Evolutionary conservation across 1,284 basidiomycete genomes (phyloP).

Genomic region (Puccinia novopanici): DNA sequence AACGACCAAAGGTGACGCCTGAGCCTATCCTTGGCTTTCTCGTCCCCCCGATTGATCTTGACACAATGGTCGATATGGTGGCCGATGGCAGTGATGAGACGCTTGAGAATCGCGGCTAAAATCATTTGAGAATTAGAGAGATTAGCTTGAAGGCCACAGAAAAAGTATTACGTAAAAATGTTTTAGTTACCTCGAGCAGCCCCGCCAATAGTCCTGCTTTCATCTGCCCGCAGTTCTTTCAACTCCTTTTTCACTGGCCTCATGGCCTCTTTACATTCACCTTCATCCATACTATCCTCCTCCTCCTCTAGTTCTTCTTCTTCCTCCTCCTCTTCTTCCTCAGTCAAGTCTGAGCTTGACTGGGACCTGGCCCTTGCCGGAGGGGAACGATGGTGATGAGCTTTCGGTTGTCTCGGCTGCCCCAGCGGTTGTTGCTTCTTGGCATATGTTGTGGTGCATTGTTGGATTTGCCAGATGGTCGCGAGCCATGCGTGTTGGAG

Average conservation of each 20-base stretch:
- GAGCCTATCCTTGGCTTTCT: slow-evolving; percentile 28
- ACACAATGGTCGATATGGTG: slow-evolving; percentile 85
- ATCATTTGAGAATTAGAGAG: slow-evolving; percentile 71
- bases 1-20: slow-evolving; percentile 50
- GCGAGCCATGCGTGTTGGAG: slow-evolving; percentile 39
- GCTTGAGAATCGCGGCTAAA: slow-evolving; percentile 89
- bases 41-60: slow-evolving; percentile 59
- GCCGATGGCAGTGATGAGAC: slow-evolving; percentile 91
- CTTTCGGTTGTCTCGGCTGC: background rate
- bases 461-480: slow-evolving; percentile 8
- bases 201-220: slow-evolving; percentile 6
- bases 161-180: background rate
- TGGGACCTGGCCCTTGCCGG: slow-evolving; percentile 62
- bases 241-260: slow-evolving; percentile 96
- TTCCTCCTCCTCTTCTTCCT: slow-evolving; percentile 34
- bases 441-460: slow-evolving; percentile 66
- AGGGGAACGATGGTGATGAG: slow-evolving; percentile 67
- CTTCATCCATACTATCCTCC: slow-evolving; percentile 77
- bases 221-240: slow-evolving; percentile 62
- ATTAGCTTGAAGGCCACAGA: slow-evolving; percentile 67
- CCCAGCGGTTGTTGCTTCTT: slow-evolving; percentile 16
- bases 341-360: slow-evolving; percentile 57
- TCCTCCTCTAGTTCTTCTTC: slow-evolving; percentile 52
- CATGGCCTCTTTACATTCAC: slow-evolving; percentile 87
- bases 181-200: slow-evolving; percentile 51